A percentile compares a stretch with the other conserved stretches of the same genome.
phyloP scores from a whole-genome alignment of 768 basidiomycete genomes.

The Boletellus emodensis region DNA sequence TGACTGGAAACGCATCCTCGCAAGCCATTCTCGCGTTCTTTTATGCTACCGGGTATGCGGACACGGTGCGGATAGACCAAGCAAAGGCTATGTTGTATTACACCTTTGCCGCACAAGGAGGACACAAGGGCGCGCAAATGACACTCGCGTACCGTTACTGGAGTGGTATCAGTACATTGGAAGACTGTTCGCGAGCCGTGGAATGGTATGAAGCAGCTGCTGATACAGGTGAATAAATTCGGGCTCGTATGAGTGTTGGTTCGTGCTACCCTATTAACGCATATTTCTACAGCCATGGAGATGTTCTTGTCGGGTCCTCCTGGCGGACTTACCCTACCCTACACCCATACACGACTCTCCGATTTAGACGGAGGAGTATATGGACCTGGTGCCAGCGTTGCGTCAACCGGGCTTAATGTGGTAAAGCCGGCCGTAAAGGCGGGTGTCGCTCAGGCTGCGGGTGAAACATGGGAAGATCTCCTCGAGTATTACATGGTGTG shows the following conservation, averaged over 20 bases:
- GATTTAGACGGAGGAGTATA: conserved; percentile 92
- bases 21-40: conserved; percentile 88
- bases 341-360: conserved; percentile 76
- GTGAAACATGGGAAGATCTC: conserved; percentile 92
- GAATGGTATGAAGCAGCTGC: conserved; percentile 90
- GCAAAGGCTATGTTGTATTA: conserved; percentile 87
- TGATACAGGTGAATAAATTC: conserved; percentile 57
- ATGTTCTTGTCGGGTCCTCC: conserved; percentile 84
- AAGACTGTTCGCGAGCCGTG: conserved; percentile 79
- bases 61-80: conserved; percentile 60
- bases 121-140: conserved; percentile 87
- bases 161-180: conserved; percentile 90
- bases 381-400: conserved; percentile 91
- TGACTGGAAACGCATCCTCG: conserved; percentile 80
- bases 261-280: background rate
- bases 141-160: conserved; percentile 91
- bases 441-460: conserved; percentile 74
- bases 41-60: conserved; percentile 78
- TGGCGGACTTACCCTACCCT: conserved; percentile 82
- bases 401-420: conserved; percentile 76
- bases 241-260: conserved; percentile 21
- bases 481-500: conserved; percentile 85
- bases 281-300: conserved; percentile 57
- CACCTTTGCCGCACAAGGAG: conserved; percentile 89
- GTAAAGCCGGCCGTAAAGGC: conserved; percentile 79